phyloP scores from a whole-genome alignment of 108 stramenopile species.

The Licmophora abbreviata region DNA sequence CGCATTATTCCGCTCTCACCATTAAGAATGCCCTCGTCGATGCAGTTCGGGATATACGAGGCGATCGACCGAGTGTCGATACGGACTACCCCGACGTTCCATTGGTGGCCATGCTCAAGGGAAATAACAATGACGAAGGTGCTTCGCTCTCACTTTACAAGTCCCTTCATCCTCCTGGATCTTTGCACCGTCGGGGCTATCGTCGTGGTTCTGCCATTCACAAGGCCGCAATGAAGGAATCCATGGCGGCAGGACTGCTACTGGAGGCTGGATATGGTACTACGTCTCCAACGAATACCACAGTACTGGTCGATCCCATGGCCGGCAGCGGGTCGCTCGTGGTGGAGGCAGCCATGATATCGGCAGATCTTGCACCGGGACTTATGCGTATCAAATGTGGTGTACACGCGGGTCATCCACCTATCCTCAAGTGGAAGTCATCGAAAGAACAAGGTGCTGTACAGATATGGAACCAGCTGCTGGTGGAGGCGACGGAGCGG shows the following conservation, averaged over 20 bases:
- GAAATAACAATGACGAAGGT: constrained; percentile 19
- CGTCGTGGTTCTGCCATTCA: constrained; percentile 41
- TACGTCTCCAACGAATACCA: neutral
- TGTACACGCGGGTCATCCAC: constrained; percentile 46
- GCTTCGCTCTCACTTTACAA: constrained; percentile 47
- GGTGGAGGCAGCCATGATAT: constrained; percentile 70
- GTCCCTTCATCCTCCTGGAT: constrained; percentile 57
- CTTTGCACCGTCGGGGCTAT: constrained; percentile 63
- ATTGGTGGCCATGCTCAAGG: constrained; percentile 49
- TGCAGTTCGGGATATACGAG: constrained; percentile 54
- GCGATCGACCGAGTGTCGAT: constrained; percentile 65
- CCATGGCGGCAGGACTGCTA: constrained; percentile 68
- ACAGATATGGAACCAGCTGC: constrained; percentile 46
- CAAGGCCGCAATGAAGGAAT: constrained; percentile 80
- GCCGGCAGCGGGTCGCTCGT: constrained; percentile 68
- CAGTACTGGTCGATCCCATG: constrained; percentile 73
- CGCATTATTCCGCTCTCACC: constrained; percentile 66
- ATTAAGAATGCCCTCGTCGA: constrained; percentile 79
- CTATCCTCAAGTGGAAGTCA: constrained; percentile 62
- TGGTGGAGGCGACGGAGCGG: constrained; percentile 51
- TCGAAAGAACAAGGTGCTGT: constrained; percentile 9
- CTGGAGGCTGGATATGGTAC: constrained; percentile 53
- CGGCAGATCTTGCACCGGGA: constrained; percentile 71
- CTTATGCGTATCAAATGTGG: constrained; percentile 51
- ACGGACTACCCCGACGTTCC: constrained; percentile 68